Percentiles rank a stretch among this genome's conserved stretches.
Evolutionary conservation across 164 flowering plant genomes (phyloP).

Genomic region (Tetracentron sinense): DNA sequence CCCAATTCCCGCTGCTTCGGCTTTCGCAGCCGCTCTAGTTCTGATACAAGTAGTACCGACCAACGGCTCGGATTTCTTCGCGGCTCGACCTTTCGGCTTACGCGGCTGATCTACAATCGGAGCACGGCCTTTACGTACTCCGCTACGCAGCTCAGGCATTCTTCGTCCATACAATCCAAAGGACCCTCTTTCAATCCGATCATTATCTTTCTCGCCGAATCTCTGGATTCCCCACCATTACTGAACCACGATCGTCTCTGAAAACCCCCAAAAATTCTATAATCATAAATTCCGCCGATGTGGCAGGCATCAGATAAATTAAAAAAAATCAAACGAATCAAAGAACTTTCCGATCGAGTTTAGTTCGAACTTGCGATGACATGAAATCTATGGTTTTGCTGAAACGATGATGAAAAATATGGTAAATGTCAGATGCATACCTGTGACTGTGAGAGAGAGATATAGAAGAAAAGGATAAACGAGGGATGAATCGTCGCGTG

Average conservation of each 20-base stretch:
- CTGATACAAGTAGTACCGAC: slow-evolving; percentile 31
- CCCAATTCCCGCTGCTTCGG: slow-evolving; percentile 13
- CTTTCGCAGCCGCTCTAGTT: slow-evolving; percentile 48
- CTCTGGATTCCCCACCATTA: slow-evolving; percentile 14
- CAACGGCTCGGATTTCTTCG: slow-evolving; percentile 29
- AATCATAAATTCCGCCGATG: neutral
- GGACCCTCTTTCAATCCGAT: slow-evolving; percentile 19
- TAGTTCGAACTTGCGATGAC: no score
- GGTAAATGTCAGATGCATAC: no score
- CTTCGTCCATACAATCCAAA: slow-evolving; percentile 51
- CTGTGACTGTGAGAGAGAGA: no score
- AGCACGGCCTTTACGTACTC: slow-evolving; percentile 55
- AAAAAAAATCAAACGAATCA: neutral
- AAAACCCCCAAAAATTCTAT: neutral
- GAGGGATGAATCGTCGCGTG: no score
- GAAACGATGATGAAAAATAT: no score
- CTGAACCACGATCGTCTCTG: neutral
- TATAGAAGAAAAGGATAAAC: no score
- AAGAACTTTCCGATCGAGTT: no score
- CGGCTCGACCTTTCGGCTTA: slow-evolving; percentile 14
- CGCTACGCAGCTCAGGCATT: slow-evolving; percentile 77
- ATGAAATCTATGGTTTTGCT: no score
- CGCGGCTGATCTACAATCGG: slow-evolving; percentile 24
- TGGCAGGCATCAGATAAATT: neutral
- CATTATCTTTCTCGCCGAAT: slow-evolving; percentile 37